These are phyloP conservation scores for Coniophora puteana DNA, from an alignment of 1,284 basidiomycete species.

Conservation along the genomic window DNA sequence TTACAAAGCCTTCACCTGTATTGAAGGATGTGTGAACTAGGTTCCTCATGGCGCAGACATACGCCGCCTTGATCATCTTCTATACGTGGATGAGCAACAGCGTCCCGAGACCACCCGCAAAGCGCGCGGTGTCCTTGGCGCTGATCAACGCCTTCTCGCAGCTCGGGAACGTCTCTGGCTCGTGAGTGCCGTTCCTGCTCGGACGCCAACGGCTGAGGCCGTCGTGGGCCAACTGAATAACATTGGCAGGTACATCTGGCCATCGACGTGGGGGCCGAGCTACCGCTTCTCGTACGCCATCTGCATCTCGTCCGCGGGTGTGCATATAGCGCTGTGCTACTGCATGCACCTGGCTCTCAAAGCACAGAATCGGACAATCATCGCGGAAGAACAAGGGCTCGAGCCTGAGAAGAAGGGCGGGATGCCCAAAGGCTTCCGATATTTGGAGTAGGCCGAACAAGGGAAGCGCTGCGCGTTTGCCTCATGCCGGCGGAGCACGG, in stretches of 20 bases:
- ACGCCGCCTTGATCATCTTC: conserved; percentile 66
- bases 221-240: conserved; percentile 2
- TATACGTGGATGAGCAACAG: conserved; percentile 72
- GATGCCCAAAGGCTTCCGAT: conserved; percentile 39
- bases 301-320: conserved; percentile 45
- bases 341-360: conserved; percentile 49
- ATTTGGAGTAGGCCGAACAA: conserved; percentile 38
- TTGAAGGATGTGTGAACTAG: conserved; percentile 27
- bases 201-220: neutral
- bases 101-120: conserved; percentile 63
- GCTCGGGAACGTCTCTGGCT: conserved; percentile 72
- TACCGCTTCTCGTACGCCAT: conserved; percentile 39
- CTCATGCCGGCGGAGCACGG: too few species aligned
- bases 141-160: conserved; percentile 73
- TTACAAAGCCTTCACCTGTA: too few species aligned
- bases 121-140: conserved; percentile 75
- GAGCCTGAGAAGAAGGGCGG: conserved; percentile 28
- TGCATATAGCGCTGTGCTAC: conserved; percentile 51
- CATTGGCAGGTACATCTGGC: conserved; percentile 39
- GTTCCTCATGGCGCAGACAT: conserved; percentile 75
- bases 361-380: conserved; percentile 39
- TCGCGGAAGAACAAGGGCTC: conserved; percentile 38
- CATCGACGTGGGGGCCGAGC: conserved; percentile 33
- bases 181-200: conserved; percentile 43
- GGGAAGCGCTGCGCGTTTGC: conserved; percentile 5